Evolutionary conservation across 208 protist species (phyloP), one percentile per base, ranked within the genome.

Genomic region (Trypanosoma scelopori): DNA sequence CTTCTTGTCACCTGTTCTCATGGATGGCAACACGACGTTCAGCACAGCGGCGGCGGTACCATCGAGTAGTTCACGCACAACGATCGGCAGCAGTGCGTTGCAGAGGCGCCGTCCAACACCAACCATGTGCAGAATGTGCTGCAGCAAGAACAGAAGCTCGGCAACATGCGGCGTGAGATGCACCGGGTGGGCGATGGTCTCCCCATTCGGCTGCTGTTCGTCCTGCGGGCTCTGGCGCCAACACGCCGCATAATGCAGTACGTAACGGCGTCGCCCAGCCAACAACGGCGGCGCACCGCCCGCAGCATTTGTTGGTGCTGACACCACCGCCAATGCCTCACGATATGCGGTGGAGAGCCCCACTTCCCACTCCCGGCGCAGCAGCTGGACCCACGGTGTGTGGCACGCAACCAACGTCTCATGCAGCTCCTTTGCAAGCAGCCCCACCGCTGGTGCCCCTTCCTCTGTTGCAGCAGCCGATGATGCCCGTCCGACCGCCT

Each of bases 101-200:
- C 20, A 43, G 11, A 71, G 42, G 5, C 43, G 39, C n/a, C 46
- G 47, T 28, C 58, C 43, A 27, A 47, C 51, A n/a, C 42, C 20
- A 0, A 35, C 50, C 1, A 12, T 66, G 50, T 65, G 48, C 18
- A 73, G 32, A 47, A 73, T 65, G 43, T 66, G 59, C 52, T 73
- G 67, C 3, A 73, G n/a, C 6, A 45, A 20, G 41, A 73, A 73
- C 15, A 73, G 18, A 55, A 73, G 59, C n/a, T 66, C 67, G 16
- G 22, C n/a, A 23, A 73, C 32, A 53, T 73, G 67, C 23, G 67
- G 67, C 0, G 67, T 73, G 9, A 73, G 32, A 18, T 73, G 67
- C 16, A 61, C 37, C 16, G 67, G 67, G 32, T 73, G 53, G 2
- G 41, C 48, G 32, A 66, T 48, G 3, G 20, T 22, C 41, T 64